Percentiles rank a stretch among this genome's conserved stretches.
These are phyloP conservation scores for Leishmania arabica DNA, from an alignment of 208 protist species.

Conservation along the genomic window DNA sequence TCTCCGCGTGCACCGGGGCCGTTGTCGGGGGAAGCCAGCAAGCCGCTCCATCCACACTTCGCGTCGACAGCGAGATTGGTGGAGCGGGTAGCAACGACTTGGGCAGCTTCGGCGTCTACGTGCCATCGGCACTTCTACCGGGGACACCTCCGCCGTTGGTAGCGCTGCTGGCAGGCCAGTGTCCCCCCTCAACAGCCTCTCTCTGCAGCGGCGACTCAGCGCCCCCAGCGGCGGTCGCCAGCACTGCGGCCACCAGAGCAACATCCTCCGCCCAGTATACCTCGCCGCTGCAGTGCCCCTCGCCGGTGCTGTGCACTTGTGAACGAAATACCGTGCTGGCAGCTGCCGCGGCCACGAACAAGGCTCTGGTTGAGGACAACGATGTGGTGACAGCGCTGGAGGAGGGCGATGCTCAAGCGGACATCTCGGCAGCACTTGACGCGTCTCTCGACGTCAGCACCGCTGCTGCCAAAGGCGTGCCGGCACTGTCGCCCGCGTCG, in stretches of 20 bases:
- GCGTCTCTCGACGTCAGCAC: too few species aligned
- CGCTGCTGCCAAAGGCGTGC: not conserved
- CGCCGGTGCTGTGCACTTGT: not conserved
- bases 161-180: not conserved
- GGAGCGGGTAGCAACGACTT: not conserved
- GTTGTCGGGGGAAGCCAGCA: not conserved
- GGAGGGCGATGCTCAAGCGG: not conserved
- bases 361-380: not conserved
- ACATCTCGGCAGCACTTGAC: not conserved
- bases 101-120: not conserved
- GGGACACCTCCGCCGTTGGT: slow-evolving; percentile 17
- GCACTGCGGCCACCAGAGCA: not conserved
- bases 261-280: not conserved
- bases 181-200: not conserved
- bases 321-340: not conserved
- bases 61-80: not conserved
- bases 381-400: not conserved
- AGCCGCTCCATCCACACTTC: not conserved
- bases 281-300: not conserved
- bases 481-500: not conserved
- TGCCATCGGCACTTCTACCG: slow-evolving; percentile 10
- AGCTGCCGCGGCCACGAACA: not conserved
- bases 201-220: not conserved
- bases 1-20: not conserved
- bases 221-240: not conserved